phyloP scores from a whole-genome alignment of 345 rosid species.

The Microthlaspi erraticum region DNA sequence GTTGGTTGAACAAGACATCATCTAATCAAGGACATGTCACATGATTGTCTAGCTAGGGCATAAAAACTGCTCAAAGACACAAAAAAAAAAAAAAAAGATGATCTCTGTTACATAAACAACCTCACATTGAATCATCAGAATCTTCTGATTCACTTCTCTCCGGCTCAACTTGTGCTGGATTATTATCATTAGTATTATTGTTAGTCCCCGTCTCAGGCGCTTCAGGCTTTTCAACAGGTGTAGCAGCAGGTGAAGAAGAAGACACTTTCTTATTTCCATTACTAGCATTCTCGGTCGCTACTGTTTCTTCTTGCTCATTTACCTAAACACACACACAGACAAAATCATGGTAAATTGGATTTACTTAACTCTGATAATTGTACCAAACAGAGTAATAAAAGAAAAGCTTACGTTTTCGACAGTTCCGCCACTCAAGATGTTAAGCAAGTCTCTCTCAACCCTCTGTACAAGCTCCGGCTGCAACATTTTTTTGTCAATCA shows the following conservation, averaged over 20 bases:
- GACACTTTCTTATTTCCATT: conserved; percentile 58
- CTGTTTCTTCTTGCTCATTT: conserved; percentile 72
- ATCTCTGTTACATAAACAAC: background rate
- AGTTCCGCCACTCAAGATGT: conserved; percentile 89
- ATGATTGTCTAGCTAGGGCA: too few species aligned
- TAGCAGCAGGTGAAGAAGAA: conserved; percentile 46
- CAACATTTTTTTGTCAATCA: too few species aligned
- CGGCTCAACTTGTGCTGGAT: conserved; percentile 52
- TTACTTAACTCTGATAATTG: background rate
- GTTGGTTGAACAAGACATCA: background rate
- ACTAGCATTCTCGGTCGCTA: conserved; percentile 51
- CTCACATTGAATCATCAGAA: conserved; percentile 80
- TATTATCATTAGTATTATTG: conserved; percentile 39
- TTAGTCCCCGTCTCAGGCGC: conserved; percentile 53
- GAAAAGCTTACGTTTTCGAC: conserved; percentile 61
- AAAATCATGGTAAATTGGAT: background rate
- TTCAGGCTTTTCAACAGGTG: conserved; percentile 63
- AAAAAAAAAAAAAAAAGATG: too few species aligned
- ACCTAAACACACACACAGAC: conserved; percentile 44
- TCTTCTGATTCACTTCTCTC: conserved; percentile 95
- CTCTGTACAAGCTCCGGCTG: conserved; percentile 99
- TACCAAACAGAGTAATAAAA: background rate
- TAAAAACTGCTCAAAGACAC: too few species aligned
- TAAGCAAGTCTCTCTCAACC: conserved; percentile 84
- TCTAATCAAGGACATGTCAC: conserved; percentile 1